Evolutionary conservation across 2,329 filamentous ascomycete genomes (phyloP).

Genomic region (Colletotrichum paranaense): DNA sequence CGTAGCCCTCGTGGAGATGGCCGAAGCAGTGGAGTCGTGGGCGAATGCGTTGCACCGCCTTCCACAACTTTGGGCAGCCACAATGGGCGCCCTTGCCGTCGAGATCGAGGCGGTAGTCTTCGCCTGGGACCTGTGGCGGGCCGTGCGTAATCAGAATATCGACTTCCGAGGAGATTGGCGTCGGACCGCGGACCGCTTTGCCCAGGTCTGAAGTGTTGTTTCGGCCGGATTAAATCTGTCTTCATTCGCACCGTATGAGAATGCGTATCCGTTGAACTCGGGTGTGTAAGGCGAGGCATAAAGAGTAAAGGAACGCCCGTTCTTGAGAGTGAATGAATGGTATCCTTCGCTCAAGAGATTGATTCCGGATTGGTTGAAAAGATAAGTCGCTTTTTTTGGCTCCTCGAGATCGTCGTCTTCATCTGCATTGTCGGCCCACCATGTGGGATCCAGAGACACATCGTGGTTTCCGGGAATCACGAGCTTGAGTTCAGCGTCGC

Average conservation of each 20-base stretch:
- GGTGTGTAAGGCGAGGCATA: slow-evolving; percentile 1
- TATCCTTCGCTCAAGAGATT: neutral
- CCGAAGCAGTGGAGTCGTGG: neutral
- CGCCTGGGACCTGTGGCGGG: neutral
- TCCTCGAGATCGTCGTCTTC: neutral
- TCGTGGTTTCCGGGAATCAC: neutral
- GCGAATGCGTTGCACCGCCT: neutral
- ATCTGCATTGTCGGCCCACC: too few species aligned
- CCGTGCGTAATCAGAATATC: neutral
- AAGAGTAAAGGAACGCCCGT: neutral
- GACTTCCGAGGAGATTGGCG: neutral
- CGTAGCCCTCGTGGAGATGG: neutral
- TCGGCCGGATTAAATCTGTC: neutral
- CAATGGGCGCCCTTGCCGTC: neutral
- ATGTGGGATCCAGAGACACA: neutral
- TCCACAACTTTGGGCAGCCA: neutral
- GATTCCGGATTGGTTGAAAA: neutral
- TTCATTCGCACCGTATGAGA: neutral
- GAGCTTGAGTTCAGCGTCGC: neutral
- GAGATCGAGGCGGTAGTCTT: neutral
- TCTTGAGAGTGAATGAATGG: neutral
- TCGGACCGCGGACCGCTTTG: neutral
- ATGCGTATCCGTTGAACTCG: neutral
- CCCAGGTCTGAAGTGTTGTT: neutral
- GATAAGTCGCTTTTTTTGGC: neutral